Conservation (phyloP, 192 early-diverging fungal species). For the Entophlyctis helioformis region DNA sequence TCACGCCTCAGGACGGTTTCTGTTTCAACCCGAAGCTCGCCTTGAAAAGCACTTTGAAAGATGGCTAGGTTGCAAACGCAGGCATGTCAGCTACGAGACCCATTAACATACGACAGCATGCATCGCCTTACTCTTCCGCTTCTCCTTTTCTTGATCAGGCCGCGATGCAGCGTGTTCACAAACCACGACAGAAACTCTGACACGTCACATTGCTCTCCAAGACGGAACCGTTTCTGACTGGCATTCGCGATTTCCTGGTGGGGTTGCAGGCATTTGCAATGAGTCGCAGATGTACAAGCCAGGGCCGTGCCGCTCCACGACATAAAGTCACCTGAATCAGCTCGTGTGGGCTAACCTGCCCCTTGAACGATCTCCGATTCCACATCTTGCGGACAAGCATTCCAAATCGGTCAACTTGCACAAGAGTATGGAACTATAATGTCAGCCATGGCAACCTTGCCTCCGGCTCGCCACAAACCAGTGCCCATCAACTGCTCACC, state of each 20-base stretch:
- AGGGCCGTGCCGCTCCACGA: background rate
- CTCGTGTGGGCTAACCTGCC: conserved; percentile 93
- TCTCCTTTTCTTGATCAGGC: conserved; percentile 72
- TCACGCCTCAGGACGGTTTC: too few relatives aligned
- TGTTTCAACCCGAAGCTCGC: conserved; percentile 63
- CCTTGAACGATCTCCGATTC: conserved; percentile 84
- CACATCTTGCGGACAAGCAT: conserved; percentile 80
- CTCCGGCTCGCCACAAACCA: too few relatives aligned
- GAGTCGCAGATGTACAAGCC: background rate
- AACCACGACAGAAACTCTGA: conserved; percentile 87
- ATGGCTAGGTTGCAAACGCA: conserved; percentile 13
- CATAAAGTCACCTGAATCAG: conserved; percentile 55
- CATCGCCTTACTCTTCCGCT: conserved; percentile 43
- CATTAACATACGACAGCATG: too few relatives aligned
- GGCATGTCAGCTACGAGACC: too few relatives aligned
- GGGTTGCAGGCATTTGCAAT: background rate
- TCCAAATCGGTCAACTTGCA: conserved; percentile 65
- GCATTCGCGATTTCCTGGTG: conserved; percentile 67
- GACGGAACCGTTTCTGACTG: conserved; percentile 63
- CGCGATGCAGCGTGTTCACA: conserved; percentile 77
- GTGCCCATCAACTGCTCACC: too few relatives aligned
- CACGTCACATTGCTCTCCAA: conserved; percentile 72
- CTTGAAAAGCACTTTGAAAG: conserved; percentile 76
- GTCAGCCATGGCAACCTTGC: too few relatives aligned
- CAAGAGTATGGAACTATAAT: too few relatives aligned